Conservation (phyloP, 345 rosid species). For the Gossypium herbaceum region DNA sequence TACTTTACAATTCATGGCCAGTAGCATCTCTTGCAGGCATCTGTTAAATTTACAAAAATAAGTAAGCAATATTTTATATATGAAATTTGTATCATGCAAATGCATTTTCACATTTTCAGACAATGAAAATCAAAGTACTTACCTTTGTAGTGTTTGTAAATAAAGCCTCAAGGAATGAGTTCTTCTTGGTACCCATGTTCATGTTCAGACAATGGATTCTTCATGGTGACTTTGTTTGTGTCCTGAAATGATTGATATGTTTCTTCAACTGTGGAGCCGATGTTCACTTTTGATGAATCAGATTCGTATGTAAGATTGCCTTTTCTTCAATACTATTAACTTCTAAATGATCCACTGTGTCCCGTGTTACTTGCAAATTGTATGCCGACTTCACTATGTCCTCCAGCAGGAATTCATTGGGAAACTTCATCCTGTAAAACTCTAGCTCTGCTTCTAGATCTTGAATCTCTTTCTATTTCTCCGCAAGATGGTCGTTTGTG, state of each 20-base stretch:
- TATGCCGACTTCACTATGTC: constrained; percentile 11
- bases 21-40: constrained; percentile 8
- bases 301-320: neutral
- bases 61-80: neutral
- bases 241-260: constrained; percentile 6
- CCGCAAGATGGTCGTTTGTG: constrained; percentile 67
- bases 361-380: constrained; percentile 18
- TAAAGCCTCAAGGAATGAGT: constrained; percentile 7
- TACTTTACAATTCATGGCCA: constrained; percentile 1
- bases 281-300: too few species aligned
- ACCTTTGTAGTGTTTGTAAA: neutral
- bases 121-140: neutral
- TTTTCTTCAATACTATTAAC: constrained; percentile 15
- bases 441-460: constrained; percentile 85
- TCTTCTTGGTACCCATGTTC: neutral
- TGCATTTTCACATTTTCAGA: neutral
- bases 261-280: neutral
- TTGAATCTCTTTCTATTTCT: constrained; percentile 77
- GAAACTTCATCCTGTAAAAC: constrained; percentile 45
- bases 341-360: constrained; percentile 21
- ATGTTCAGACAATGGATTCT: neutral
- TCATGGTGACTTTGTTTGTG: neutral
- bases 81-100: neutral
- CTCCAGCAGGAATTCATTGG: constrained; percentile 25
- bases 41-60: neutral